A percentile compares a stretch with the other conserved stretches of the same genome.
phyloP scores from a whole-genome alignment of 2,329 filamentous ascomycete genomes.

The Diplodia intermedia region DNA sequence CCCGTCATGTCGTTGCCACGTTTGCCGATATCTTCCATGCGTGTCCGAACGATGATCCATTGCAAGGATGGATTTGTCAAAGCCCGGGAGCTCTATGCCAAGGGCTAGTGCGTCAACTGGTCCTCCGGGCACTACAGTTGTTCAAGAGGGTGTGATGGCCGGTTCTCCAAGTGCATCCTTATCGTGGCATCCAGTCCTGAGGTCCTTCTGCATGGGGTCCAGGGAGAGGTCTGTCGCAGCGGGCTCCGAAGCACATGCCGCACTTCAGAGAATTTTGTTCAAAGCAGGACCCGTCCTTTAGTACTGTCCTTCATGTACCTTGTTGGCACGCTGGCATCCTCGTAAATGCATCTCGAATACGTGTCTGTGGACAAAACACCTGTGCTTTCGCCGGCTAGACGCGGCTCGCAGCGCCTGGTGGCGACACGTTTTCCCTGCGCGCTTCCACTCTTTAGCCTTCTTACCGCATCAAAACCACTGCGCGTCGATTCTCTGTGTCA shows the following conservation, averaged over 20 bases:
- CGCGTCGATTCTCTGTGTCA: conserved; percentile 9
- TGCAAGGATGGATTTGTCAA: background rate
- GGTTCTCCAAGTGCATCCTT: background rate
- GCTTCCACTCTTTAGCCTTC: conserved; percentile 10
- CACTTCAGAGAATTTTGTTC: background rate
- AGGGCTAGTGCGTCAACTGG: background rate
- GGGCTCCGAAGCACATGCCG: background rate
- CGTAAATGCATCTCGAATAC: background rate
- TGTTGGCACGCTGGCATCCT: background rate
- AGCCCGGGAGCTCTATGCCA: background rate
- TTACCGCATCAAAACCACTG: conserved; percentile 1
- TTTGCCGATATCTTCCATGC: background rate
- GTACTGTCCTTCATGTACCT: background rate
- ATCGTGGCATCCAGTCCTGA: background rate
- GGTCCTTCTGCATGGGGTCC: background rate
- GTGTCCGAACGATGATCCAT: background rate
- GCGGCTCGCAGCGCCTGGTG: background rate
- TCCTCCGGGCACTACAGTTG: background rate
- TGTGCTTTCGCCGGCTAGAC: conserved; percentile 10
- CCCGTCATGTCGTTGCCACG: background rate
- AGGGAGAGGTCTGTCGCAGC: background rate
- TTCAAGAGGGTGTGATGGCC: no score
- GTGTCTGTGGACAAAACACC: background rate
- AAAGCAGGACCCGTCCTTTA: background rate
- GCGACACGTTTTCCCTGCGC: conserved; percentile 5